Conservation (phyloP, 495 filamentous ascomycete genomes). For the Aspergillus heteromorphus region DNA sequence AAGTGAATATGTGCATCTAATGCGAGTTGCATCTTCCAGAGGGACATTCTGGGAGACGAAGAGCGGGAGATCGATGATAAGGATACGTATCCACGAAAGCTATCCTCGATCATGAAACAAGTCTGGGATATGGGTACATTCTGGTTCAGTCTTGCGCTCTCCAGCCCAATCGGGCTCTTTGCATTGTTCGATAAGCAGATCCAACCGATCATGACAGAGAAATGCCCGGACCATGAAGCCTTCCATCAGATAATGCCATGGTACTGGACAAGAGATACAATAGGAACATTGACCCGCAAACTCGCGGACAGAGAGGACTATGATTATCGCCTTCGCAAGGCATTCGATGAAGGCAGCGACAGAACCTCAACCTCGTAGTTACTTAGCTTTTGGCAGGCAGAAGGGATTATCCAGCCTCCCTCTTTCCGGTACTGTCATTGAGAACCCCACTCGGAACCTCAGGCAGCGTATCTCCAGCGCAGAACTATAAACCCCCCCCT, state of each 20-base stretch:
- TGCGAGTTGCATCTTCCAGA: no score
- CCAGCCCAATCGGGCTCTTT: constrained; percentile 6
- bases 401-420: not conserved
- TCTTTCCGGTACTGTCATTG: no score
- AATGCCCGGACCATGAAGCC: constrained; percentile 5
- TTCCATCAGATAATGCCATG: constrained; percentile 11
- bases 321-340: constrained; percentile 8
- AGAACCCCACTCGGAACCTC: no score
- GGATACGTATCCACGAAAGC: not conserved
- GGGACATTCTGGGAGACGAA: not conserved
- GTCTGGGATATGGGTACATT: constrained; percentile 4
- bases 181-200: constrained; percentile 4
- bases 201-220: constrained; percentile 4
- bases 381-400: not conserved
- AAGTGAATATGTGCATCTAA: no score
- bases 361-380: no score
- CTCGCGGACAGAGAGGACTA: constrained; percentile 10
- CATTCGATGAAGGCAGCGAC: constrained; percentile 2
- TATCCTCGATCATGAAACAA: constrained; percentile 2
- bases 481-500: no score
- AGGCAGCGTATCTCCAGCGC: no score
- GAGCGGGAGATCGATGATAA: not conserved
- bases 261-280: constrained; percentile 12
- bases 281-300: constrained; percentile 1
- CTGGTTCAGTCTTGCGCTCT: constrained; percentile 8